phyloP scores from a whole-genome alignment of 139 green algal genomes.

The Desmodesmus armatus region DNA sequence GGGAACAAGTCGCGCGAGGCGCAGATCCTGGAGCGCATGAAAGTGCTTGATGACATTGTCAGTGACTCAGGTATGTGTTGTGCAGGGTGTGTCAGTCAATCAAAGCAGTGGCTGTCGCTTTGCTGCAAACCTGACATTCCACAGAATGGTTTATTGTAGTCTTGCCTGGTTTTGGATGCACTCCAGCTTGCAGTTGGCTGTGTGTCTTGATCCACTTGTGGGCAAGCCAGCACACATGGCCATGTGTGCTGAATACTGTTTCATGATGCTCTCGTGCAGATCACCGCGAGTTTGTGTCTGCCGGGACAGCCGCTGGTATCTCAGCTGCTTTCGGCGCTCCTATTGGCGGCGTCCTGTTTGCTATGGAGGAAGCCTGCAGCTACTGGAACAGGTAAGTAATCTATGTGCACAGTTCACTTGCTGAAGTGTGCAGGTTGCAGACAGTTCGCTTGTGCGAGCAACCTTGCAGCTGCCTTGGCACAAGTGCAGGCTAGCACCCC shows the following conservation, averaged over 20 bases:
- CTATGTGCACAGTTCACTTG: no score
- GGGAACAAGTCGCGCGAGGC: constrained; percentile 15
- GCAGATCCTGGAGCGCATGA: constrained; percentile 55
- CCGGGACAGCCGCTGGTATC: constrained; percentile 85
- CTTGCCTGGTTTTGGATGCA: no score
- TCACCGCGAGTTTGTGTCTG: constrained; percentile 89
- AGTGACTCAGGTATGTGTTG: constrained; percentile 52
- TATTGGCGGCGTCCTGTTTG: constrained; percentile 94
- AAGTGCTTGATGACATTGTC: constrained; percentile 73
- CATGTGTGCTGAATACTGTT: neutral
- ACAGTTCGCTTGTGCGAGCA: no score
- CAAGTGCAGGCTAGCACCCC: neutral
- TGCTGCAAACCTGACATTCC: no score
- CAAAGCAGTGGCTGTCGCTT: no score
- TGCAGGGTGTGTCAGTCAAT: neutral
- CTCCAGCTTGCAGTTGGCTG: no score
- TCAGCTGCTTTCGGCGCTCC: constrained; percentile 89
- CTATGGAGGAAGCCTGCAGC: constrained; percentile 88
- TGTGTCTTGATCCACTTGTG: neutral
- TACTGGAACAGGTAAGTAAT: constrained; percentile 55
- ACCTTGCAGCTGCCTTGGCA: neutral
- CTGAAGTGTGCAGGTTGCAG: no score
- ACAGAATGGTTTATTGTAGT: no score
- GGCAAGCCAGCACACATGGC: neutral
- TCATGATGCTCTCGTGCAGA: constrained; percentile 51